Evolutionary conservation across 2,329 filamentous ascomycete genomes (phyloP), one percentile per base, ranked within the genome.

Genomic region (Chaetomium olivaceum): DNA sequence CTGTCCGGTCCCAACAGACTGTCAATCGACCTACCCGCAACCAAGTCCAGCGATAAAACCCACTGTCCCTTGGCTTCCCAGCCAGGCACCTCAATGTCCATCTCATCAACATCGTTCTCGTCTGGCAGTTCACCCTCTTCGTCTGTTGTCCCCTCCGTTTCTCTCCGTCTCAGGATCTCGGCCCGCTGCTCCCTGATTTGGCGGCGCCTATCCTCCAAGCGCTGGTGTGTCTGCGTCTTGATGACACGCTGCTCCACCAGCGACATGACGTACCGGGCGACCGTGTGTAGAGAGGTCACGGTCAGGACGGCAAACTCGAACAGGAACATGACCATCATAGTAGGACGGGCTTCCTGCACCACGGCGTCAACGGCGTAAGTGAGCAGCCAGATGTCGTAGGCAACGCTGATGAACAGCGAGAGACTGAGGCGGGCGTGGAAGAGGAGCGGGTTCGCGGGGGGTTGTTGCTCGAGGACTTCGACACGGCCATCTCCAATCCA

Each of bases 271-370:
- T 99, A 99, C 66, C 93, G 88, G 62, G 88, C 82, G 1, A 87
- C 84, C 0, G 93, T 97, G 57, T 94, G 93, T 61, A 88, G 82
- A 0, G 94, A 96, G 60, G 89, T 89, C 11, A 96, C 89, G 2
- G 88, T 84, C 67, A 98, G 80, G 52, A 99, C 89, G 46, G 94
- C 93, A 75, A 98, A 98, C 77, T 99, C 95, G 73, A 99, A 99
- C 6, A 96, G 88, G 74, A 99, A 99, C 93, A 99, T 98, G 69
- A 99, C 93, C 93, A 98, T 99, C 91, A 99, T 98, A 66, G 96
- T 95, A 0, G 94, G 93, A n/a, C 91, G 85, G 2, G 94, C 92
- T 75, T 96, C 89, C 65, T 91, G 88, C 58, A 97, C 88, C 36
- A 98, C 93, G 0, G 90, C 92, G 31, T 88, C 86, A 67, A 96